A percentile compares a stretch with the other conserved stretches of the same genome.
These are phyloP conservation scores for Ceriops tagal DNA, from an alignment of 345 rosid genomes.

Conservation along the genomic window DNA sequence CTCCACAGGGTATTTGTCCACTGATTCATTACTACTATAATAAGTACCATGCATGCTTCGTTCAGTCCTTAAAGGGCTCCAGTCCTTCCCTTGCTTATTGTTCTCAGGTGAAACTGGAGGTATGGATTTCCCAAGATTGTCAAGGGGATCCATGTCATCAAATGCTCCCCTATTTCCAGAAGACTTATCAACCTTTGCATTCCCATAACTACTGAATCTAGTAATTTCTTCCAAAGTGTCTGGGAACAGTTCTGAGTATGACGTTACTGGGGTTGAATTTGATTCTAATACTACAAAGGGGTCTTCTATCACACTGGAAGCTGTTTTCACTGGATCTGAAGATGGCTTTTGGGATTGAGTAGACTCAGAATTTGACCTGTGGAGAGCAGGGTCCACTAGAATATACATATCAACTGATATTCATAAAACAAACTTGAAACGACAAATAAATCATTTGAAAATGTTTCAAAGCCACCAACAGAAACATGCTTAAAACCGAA, in stretches of 20 bases:
- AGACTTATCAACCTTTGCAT: constrained; percentile 37
- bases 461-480: not conserved
- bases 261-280: constrained; percentile 36
- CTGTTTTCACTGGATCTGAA: constrained; percentile 34
- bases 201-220: constrained; percentile 40
- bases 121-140: constrained; percentile 52
- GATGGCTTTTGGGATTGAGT: constrained; percentile 38
- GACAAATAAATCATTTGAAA: not conserved
- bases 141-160: constrained; percentile 67
- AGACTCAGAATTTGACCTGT: constrained; percentile 54
- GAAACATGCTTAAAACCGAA: not conserved
- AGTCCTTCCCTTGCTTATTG: constrained; percentile 46
- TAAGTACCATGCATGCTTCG: constrained; percentile 35
- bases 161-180: constrained; percentile 40
- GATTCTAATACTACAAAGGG: constrained; percentile 60
- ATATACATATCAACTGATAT: constrained; percentile 3
- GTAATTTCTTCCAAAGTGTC: constrained; percentile 53
- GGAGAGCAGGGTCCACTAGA: constrained; percentile 4
- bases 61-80: constrained; percentile 44
- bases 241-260: constrained; percentile 34
- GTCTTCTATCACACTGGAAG: constrained; percentile 44
- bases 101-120: constrained; percentile 43
- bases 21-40: constrained; percentile 37
- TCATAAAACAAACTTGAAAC: not conserved
- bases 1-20: constrained; percentile 33